A percentile compares a stretch with the other conserved stretches of the same genome.
Conservation (phyloP, 1,284 basidiomycete species). For the Exobasidium rhododendri region DNA sequence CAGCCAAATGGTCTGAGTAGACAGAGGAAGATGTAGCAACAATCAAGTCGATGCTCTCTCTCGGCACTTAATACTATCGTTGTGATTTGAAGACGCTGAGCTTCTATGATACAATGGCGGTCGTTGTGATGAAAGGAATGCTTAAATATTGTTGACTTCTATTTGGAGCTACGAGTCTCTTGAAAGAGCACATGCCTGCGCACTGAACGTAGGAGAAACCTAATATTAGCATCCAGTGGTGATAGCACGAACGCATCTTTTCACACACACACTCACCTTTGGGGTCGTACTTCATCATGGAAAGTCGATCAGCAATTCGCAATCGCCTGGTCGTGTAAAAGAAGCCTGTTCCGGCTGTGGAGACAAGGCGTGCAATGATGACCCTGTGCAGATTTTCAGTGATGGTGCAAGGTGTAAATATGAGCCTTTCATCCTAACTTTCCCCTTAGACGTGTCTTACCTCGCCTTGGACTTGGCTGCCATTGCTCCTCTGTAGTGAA, state of each 20-base stretch:
- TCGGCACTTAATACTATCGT: too few species aligned
- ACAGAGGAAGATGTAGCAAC: neutral
- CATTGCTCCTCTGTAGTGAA: constrained; percentile 23
- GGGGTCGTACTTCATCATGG: constrained; percentile 54
- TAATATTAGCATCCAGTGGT: too few species aligned
- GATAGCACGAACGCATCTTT: neutral
- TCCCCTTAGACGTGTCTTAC: constrained; percentile 24
- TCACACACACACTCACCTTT: constrained; percentile 42
- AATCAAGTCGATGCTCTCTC: too few species aligned
- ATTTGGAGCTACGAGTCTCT: constrained; percentile 18
- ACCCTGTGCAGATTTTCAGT: constrained; percentile 25
- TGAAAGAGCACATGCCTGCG: constrained; percentile 50
- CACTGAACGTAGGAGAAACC: constrained; percentile 22
- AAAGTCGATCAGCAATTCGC: constrained; percentile 40
- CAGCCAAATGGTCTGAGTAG: constrained; percentile 1
- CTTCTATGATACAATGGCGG: too few species aligned
- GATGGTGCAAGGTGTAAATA: neutral
- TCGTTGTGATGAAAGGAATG: too few species aligned
- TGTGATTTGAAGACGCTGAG: too few species aligned
- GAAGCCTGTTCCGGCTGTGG: constrained; percentile 51
- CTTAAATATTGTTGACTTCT: too few species aligned
- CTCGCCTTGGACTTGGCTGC: constrained; percentile 50
- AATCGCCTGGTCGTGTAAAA: constrained; percentile 49
- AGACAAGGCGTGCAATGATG: constrained; percentile 50
- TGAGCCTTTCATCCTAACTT: neutral